Evolutionary conservation across 306 rosid genomes (phyloP), one percentile per base, ranked within the genome.

Genomic region (Pachyrhizus erosus): DNA sequence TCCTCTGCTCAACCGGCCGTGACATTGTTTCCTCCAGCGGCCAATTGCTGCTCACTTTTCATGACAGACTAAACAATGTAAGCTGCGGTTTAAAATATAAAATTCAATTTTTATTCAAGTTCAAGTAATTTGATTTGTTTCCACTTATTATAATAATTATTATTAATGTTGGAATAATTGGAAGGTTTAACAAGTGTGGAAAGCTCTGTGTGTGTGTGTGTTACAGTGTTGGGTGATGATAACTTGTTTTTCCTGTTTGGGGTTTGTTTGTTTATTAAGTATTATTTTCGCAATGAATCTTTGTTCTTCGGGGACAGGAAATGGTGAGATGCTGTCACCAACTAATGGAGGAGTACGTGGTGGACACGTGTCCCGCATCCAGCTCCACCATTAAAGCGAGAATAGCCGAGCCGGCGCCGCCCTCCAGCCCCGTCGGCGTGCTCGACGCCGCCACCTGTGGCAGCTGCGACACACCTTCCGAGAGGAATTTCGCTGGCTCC

Each of bases 251-350:
- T 34, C 37, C 67, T 27, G 26, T 72, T 49, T 27, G 4, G 40
- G 3, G 18, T 5, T 62, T 78, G 0, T 34, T 46, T 14, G 2
- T 45, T 45, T 71, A 8, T 18, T 43, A 23, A 5, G 24, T 48
- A 23, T 62, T 65, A 15, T 52, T 34, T 75, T 82, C 46, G 21
- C 27, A n/a, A 70, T 76, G 73, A 76, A 85, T 54, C 27, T 58
- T 76, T 89, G 69, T 74, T 82, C 45, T 55, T 77, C 49, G 73
- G 84, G 83, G 55, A 80, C 90, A 91, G 98, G 97, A 88, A 83
- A 90, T 80, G 91, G 92, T 90, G 77, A 88, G 87, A 86, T 83
- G 92, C 93, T 93, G 98, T 90, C 93, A 87, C 72, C 97, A 90
- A 89, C 92, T 93, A 26, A 93, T 93, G 98, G 88, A 87, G 72